Evolutionary conservation across 2,329 filamentous ascomycete species (phyloP), one percentile per base, ranked within the genome.

Genomic region (Fusarium nematophilum): DNA sequence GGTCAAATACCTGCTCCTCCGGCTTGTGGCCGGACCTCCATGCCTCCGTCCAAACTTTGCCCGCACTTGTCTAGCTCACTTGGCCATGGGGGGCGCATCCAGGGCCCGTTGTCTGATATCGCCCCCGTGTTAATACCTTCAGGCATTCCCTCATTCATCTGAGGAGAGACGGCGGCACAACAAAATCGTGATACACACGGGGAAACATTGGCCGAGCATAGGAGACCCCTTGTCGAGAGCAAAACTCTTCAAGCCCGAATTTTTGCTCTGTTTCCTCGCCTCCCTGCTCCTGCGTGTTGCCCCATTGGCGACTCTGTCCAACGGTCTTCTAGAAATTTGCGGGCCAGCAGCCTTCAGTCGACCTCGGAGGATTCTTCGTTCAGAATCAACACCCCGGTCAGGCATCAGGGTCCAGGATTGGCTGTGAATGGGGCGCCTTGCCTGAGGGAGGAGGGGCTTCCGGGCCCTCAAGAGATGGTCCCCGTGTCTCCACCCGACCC

Each of bases 271-370:
- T 62, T 70, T 59, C 59, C 62, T 58, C 46, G 45, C 55, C 64
- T 63, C 62, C 59, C 53, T 59, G 55, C 45, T 63, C 53, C 53
- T 44, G 42, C 62, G 49, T 56, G 39, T 57, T 62, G 62, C 60
- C 64, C 53, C 58, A 69, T 67, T 57, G 42, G 57, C 51, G 37
- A 36, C 36, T 55, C 57, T 66, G 53, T 59, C 67, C 65, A 69
- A 70, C 54, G 59, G 59, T 49, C 59, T 73, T 74, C 72, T 73
- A 72, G 72, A 73, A 74, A 70, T 66, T 65, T 66, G 63, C 65
- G 64, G 66, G 65, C 60, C 67, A 59, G 50, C 59, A 64, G 53
- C 59, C 57, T 64, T 56, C 53, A 61, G 49, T 67, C 63, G 58
- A 58, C 59, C 54, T 73, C 67, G 70, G 70, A 70, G 67, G 55